Evolutionary conservation across 2,329 filamentous ascomycete species (phyloP).

Genomic region (Xylariomycetidae sp.): DNA sequence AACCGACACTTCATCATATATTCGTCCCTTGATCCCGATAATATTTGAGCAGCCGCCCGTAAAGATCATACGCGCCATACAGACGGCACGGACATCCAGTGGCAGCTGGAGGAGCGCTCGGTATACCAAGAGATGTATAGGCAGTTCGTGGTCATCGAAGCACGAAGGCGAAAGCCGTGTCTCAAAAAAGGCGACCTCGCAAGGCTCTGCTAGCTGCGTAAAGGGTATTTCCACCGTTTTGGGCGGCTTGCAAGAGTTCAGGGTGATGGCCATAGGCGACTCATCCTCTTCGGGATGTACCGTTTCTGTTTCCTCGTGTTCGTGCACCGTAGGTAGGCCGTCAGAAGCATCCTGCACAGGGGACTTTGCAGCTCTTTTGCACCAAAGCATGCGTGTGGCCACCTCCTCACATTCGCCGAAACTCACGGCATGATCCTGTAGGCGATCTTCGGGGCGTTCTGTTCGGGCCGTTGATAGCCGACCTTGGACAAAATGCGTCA

Average conservation of each 20-base stretch:
- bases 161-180: constrained; percentile 43
- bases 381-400: constrained; percentile 73
- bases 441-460: constrained; percentile 21
- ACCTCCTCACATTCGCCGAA: constrained; percentile 84
- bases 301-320: constrained; percentile 45
- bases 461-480: constrained; percentile 13
- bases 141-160: constrained; percentile 83
- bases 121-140: constrained; percentile 74
- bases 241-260: constrained; percentile 44
- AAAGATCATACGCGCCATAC: constrained; percentile 86
- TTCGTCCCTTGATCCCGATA: constrained; percentile 71
- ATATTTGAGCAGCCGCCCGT: constrained; percentile 76
- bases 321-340: constrained; percentile 48
- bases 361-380: constrained; percentile 40
- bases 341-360: constrained; percentile 23
- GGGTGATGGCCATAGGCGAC: constrained; percentile 36
- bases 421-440: constrained; percentile 39
- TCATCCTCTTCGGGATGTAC: constrained; percentile 27
- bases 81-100: constrained; percentile 75
- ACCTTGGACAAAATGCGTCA: constrained; percentile 43
- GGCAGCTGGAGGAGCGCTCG: constrained; percentile 69
- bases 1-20: constrained; percentile 68
- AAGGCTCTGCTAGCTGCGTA: constrained; percentile 65
- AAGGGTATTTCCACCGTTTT: constrained; percentile 63
- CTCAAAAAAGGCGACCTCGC: constrained; percentile 71